A percentile compares a stretch with the other conserved stretches of the same genome.
phyloP scores from a whole-genome alignment of 1,284 basidiomycete species.

The Naganishia sp. region DNA sequence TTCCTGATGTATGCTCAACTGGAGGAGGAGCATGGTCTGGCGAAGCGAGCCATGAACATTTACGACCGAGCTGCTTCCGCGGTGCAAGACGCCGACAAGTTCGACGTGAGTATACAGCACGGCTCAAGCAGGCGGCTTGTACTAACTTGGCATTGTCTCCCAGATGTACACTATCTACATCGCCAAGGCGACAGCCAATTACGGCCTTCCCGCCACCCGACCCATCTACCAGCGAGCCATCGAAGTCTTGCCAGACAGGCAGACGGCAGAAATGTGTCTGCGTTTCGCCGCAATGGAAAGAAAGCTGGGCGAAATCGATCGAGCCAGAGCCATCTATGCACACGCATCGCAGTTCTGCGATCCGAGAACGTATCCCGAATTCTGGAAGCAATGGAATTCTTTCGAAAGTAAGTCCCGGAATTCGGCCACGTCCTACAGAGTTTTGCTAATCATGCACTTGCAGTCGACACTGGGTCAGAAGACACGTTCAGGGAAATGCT shows the following conservation, averaged over 20 bases:
- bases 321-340: constrained; percentile 92
- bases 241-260: constrained; percentile 84
- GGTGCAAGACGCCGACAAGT: constrained; percentile 86
- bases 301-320: constrained; percentile 97
- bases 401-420: constrained; percentile 68
- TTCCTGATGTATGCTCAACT: constrained; percentile 94
- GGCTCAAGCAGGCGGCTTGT: background rate
- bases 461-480: constrained; percentile 89
- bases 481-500: constrained; percentile 99
- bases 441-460: background rate
- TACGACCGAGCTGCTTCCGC: constrained; percentile 88
- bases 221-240: constrained; percentile 97
- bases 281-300: constrained; percentile 94
- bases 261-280: constrained; percentile 97
- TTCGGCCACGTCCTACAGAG: background rate
- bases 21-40: constrained; percentile 92
- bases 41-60: constrained; percentile 93
- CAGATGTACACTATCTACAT: constrained; percentile 98
- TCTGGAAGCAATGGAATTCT: constrained; percentile 95
- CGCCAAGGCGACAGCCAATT: constrained; percentile 93
- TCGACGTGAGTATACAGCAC: constrained; percentile 68
- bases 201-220: constrained; percentile 91
- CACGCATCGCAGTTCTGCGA: constrained; percentile 99
- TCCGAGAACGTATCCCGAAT: constrained; percentile 81
- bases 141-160: background rate